phyloP scores from a whole-genome alignment of 352 stramenopile genomes.

The Achlya hypogyna region DNA sequence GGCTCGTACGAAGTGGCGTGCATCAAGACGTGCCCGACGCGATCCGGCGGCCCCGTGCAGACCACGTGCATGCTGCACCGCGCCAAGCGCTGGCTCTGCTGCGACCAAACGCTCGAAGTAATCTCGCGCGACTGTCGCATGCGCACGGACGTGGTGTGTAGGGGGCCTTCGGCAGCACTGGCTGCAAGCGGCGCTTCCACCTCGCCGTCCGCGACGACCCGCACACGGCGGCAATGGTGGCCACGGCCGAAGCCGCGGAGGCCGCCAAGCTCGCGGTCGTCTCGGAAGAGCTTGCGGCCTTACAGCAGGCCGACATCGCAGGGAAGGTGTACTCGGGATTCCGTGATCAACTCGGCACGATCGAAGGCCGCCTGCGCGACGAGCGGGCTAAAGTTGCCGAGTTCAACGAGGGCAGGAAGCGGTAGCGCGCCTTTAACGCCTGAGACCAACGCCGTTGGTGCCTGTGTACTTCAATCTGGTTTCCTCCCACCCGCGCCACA shows the following conservation, averaged over 20 bases:
- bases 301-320: slow-evolving; percentile 45
- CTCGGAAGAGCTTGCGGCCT: slow-evolving; percentile 46
- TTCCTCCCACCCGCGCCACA: too few species aligned
- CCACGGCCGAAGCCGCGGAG: slow-evolving; percentile 37
- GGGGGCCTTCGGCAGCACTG: slow-evolving; percentile 40
- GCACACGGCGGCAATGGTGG: slow-evolving; percentile 31
- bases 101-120: slow-evolving; percentile 51
- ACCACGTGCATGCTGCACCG: slow-evolving; percentile 63
- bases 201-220: slow-evolving; percentile 41
- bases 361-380: slow-evolving; percentile 36
- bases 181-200: slow-evolving; percentile 48
- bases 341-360: slow-evolving; percentile 41
- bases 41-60: slow-evolving; percentile 22
- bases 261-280: slow-evolving; percentile 35
- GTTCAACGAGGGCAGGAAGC: not conserved
- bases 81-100: slow-evolving; percentile 60
- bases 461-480: not conserved
- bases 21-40: slow-evolving; percentile 40
- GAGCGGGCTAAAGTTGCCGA: slow-evolving; percentile 34
- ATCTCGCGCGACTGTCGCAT: not conserved
- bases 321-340: slow-evolving; percentile 40
- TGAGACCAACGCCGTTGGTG: too few species aligned
- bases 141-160: not conserved
- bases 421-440: not conserved
- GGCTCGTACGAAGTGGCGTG: slow-evolving; percentile 57